Percentiles rank a stretch among this genome's conserved stretches.
These are phyloP conservation scores for Trichocladium antarcticum DNA, from an alignment of 495 filamentous ascomycete genomes.

Conservation along the genomic window DNA sequence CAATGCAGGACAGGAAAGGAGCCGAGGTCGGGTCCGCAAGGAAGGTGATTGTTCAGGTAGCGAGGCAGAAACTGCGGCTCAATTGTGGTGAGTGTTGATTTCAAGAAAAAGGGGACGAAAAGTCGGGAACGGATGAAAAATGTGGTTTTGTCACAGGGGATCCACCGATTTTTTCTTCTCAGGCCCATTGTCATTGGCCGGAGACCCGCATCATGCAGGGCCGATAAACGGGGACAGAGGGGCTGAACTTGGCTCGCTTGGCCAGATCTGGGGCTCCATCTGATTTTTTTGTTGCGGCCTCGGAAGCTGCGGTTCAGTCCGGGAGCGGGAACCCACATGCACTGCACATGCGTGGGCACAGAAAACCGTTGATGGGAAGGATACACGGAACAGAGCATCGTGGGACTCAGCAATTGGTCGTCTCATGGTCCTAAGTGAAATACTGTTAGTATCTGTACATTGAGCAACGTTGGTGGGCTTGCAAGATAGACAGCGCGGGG, in stretches of 20 bases:
- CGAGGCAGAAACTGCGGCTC: neutral
- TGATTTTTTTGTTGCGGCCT: conserved; percentile 8
- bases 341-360: too few relatives aligned
- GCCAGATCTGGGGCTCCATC: neutral
- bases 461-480: too few relatives aligned
- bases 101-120: conserved; percentile 6
- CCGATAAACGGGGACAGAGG: conserved; percentile 9
- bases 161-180: conserved; percentile 6
- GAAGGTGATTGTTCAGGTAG: neutral
- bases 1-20: conserved; percentile 16
- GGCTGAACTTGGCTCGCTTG: neutral
- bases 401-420: too few relatives aligned
- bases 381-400: too few relatives aligned
- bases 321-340: neutral
- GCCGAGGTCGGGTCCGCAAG: neutral
- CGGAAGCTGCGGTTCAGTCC: neutral
- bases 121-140: conserved; percentile 6
- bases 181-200: conserved; percentile 11
- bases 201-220: neutral
- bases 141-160: conserved; percentile 6
- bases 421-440: too few relatives aligned
- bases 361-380: too few relatives aligned
- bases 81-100: conserved; percentile 1
- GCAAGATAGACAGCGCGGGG: neutral
- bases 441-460: too few relatives aligned